Base-by-base conservation (phyloP, 345 rosid species). In the Sisymbrium altissimum region DNA sequence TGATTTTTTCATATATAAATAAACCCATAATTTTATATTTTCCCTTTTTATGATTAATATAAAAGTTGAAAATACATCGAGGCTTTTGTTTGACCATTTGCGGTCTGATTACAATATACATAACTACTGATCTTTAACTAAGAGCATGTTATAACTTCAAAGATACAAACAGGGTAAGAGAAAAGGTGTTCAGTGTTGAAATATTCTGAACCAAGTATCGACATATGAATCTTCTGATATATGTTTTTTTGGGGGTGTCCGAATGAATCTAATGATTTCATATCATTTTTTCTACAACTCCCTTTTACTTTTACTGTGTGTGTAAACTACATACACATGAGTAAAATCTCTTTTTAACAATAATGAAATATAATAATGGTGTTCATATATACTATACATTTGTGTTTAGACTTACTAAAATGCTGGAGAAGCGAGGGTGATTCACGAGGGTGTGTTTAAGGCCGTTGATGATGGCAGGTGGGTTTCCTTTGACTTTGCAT, bases 381-480 rank as follows among this genome's bases (percentile, higher is more conserved):
- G n/a, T 43, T 19, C 15, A 54, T 57, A 56, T 43, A 23, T 29
- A 39, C 5, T 27, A 23, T 15, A 17, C 7, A 21, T 29, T 41
- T 61, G 44, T 44, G 64, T 13, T 17, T 50, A 53, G 61, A 43
- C 81, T 72, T 79, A 90, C 97, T 82, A 86, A 81, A 44, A 82
- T 86, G 85, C 90, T 89, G 33, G 92, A 86, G 83, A 93, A 93
- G 61, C 98, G 98, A 80, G 97, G 98, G 61, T 90, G 97, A 40
- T 78, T 85, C 39, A 78, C 78, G 83, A 93, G 73, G 53, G 92
- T 89, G 19, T 84, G 79, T 60, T 72, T 27, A 41, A 90, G 73
- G 18, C 95, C 93, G 4, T 73, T 61, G 69, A 81, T 86, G 43
- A 90, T 18, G 38, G 77, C 81, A n/a, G 19, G 19, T 1, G 90